These are phyloP conservation scores for Ophiosphaerella korrae DNA, from an alignment of 2,329 filamentous ascomycete species.

Conservation along the genomic window DNA sequence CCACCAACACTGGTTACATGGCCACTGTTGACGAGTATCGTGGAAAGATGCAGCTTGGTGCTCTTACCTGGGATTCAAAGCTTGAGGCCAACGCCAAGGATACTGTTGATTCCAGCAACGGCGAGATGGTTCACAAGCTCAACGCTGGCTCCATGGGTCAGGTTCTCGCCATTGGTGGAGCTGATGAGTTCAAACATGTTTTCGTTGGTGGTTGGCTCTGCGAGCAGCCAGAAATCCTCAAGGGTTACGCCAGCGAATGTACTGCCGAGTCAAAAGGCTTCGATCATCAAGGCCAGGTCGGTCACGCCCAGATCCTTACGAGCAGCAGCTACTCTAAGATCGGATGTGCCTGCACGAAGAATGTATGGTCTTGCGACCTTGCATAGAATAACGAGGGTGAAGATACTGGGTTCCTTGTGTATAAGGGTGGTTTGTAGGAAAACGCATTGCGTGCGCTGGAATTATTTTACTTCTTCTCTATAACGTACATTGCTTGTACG, in stretches of 20 bases:
- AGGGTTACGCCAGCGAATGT: constrained; percentile 32
- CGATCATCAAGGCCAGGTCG: constrained; percentile 36
- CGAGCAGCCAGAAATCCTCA: constrained; percentile 34
- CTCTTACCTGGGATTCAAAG: constrained; percentile 20
- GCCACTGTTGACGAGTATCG: constrained; percentile 35
- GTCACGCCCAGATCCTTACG: constrained; percentile 41
- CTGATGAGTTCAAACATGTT: constrained; percentile 32
- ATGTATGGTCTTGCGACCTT: constrained; percentile 42
- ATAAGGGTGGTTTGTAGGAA: constrained; percentile 20
- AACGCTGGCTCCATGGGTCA: constrained; percentile 35
- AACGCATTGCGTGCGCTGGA: constrained; percentile 16
- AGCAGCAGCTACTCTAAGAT: constrained; percentile 34
- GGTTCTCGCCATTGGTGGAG: constrained; percentile 35
- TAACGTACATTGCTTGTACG: constrained; percentile 19
- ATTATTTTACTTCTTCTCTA: constrained; percentile 20
- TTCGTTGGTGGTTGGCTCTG: constrained; percentile 45
- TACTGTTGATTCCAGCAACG: constrained; percentile 28
- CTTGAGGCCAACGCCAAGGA: constrained; percentile 36
- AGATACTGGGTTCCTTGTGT: constrained; percentile 5
- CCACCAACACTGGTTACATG: constrained; percentile 28
- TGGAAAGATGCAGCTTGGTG: constrained; percentile 30
- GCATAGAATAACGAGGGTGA: constrained; percentile 21
- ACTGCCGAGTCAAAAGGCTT: constrained; percentile 29
- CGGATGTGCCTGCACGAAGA: constrained; percentile 27
- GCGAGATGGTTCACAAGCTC: constrained; percentile 41